These are phyloP conservation scores for Talaromyces pinophilus DNA, from an alignment of 2,329 filamentous ascomycete genomes.

Conservation along the genomic window DNA sequence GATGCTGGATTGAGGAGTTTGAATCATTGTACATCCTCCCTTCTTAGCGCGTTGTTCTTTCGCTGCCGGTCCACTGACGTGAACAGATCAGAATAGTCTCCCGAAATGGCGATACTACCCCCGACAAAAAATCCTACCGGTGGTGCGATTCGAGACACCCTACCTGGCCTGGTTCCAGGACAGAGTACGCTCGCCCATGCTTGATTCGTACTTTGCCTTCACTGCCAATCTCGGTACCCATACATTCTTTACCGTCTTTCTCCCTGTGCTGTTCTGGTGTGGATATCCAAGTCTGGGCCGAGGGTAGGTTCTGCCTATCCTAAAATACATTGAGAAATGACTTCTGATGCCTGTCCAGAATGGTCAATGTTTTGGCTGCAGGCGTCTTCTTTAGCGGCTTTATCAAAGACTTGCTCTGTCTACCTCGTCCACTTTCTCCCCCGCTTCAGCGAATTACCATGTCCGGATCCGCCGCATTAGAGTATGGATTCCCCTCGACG, in stretches of 20 bases:
- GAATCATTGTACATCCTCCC: constrained; percentile 65
- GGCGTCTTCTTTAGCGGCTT: constrained; percentile 90
- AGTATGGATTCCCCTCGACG: constrained; percentile 96
- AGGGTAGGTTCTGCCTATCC: constrained; percentile 64
- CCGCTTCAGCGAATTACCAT: constrained; percentile 93
- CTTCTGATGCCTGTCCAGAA: constrained; percentile 33
- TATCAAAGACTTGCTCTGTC: constrained; percentile 88
- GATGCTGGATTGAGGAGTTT: constrained; percentile 68
- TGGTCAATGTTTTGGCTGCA: constrained; percentile 71
- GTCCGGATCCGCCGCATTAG: constrained; percentile 90
- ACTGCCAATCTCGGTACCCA: constrained; percentile 96
- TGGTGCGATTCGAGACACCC: constrained; percentile 92
- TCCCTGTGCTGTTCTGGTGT: constrained; percentile 97
- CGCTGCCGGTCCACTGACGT: not conserved
- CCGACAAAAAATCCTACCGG: constrained; percentile 77
- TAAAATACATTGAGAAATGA: constrained; percentile 10
- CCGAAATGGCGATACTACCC: constrained; percentile 85
- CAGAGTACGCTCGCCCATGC: constrained; percentile 73
- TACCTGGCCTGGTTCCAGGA: constrained; percentile 87
- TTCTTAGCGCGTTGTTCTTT: not conserved
- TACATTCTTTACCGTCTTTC: constrained; percentile 95
- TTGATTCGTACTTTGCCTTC: constrained; percentile 96
- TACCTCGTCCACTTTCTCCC: constrained; percentile 87
- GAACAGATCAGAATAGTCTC: constrained; percentile 74
- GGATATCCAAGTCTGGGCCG: constrained; percentile 82